Evolutionary conservation across 345 rosid genomes (phyloP), one percentile per base, ranked within the genome.

Genomic region (Trapa bicornis): DNA sequence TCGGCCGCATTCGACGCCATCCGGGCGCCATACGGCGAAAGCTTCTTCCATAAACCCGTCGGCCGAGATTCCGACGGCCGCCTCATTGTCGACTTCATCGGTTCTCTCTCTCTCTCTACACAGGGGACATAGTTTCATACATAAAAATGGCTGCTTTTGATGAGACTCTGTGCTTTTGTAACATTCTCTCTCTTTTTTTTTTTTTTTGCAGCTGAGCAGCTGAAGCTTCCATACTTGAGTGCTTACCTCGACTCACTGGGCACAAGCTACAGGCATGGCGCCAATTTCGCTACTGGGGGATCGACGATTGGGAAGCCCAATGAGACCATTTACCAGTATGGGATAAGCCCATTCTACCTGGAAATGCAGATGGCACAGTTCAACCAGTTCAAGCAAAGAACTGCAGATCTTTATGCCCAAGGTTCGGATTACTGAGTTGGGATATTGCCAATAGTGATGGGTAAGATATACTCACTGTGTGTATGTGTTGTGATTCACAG

Each of bases 281-380:
- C 96, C 1, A 93, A 90, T 75, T 87, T 93, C 72, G 97, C 98
- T 0, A 87, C 96, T 0, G 97, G 98, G 48, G 98, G 98, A 35
- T 90, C 97, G 48, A 93, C 98, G 50, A 87, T 93, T 36, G 79
- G 87, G 74, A 84, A 84, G 74, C 97, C 72, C 60, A 93, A 93
- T 69, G 97, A 88, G 74, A 90, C 92, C 13, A 90, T 93, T n/a
- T 93, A 42, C 61, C 80, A 90, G 74, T 84, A 87, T 64, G 94
- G 98, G 5, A 88, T 93, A 13, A 93, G 97, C 76, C 96, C 98
- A 4, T 93, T 93, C 70, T 75, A 81, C 67, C 90, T 90, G 13
- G 97, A 82, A 76, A 84, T 90, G 92, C 98, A 93, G 88, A 86
- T 93, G 71, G 63, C 61, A 17, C 98, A 93, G 37, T 93, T 88